phyloP scores from a whole-genome alignment of 192 early-diverging fungal species.

The Rhizophlyctis rosea region DNA sequence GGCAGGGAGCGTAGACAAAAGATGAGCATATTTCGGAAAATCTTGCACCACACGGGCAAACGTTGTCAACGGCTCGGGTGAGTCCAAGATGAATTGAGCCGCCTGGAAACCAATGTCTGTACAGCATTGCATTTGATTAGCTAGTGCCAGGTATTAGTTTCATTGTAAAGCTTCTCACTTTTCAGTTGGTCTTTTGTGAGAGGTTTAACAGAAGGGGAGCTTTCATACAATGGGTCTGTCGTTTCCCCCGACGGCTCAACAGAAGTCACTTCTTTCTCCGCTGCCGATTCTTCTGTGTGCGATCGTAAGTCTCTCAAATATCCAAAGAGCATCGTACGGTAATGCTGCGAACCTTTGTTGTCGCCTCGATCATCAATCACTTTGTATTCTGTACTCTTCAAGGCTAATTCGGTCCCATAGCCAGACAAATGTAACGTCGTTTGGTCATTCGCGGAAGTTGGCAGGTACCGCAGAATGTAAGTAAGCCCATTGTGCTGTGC shows the following conservation, averaged over 20 bases:
- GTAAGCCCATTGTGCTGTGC: slow-evolving; percentile 45
- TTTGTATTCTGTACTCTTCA: slow-evolving; percentile 98
- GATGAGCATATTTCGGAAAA: slow-evolving; percentile 86
- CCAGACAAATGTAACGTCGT: slow-evolving; percentile 67
- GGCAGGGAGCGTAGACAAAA: slow-evolving; percentile 49
- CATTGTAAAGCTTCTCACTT: neutral
- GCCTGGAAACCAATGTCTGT: slow-evolving; percentile 67
- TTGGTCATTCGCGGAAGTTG: neutral
- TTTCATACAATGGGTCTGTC: slow-evolving; percentile 11
- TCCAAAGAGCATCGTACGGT: too few species aligned
- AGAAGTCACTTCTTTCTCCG: too few species aligned
- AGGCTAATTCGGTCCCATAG: slow-evolving; percentile 87
- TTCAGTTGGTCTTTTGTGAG: slow-evolving; percentile 35
- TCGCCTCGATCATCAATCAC: slow-evolving; percentile 88
- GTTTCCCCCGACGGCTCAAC: too few species aligned
- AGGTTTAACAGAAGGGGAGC: slow-evolving; percentile 36
- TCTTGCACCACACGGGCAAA: slow-evolving; percentile 73
- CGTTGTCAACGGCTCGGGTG: slow-evolving; percentile 58
- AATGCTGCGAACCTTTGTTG: slow-evolving; percentile 27
- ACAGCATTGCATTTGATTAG: neutral
- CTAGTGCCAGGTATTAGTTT: neutral
- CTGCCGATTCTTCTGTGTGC: too few species aligned
- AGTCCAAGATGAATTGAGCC: slow-evolving; percentile 64
- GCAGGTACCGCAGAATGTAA: slow-evolving; percentile 76
- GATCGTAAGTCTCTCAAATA: too few species aligned